Percentiles rank a stretch among this genome's conserved stretches.
Evolutionary conservation across 2,329 filamentous ascomycete genomes (phyloP).

Genomic region (Tolypocladium ovalisporum): DNA sequence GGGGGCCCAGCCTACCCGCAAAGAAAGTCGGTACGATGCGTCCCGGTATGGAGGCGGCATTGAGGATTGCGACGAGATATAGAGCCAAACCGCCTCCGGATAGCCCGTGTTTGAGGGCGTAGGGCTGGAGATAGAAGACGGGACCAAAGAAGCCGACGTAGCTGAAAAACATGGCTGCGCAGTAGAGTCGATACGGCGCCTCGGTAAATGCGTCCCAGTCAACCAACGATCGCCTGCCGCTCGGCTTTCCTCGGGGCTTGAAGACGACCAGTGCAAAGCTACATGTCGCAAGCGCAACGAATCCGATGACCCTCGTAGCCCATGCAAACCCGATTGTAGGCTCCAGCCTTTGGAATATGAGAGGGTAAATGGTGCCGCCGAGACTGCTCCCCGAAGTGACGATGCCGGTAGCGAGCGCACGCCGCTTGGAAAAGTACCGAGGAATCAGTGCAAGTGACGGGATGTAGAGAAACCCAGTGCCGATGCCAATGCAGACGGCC

Average conservation of each 20-base stretch:
- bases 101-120: slow-evolving; percentile 23
- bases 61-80: slow-evolving; percentile 40
- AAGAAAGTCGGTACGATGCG: slow-evolving; percentile 35
- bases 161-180: slow-evolving; percentile 20
- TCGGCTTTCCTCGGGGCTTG: slow-evolving; percentile 10
- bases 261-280: slow-evolving; percentile 17
- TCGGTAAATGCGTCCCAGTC: slow-evolving; percentile 9
- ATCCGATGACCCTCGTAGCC: slow-evolving; percentile 22
- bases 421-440: slow-evolving; percentile 21
- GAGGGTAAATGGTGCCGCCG: slow-evolving; percentile 25
- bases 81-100: slow-evolving; percentile 20
- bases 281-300: slow-evolving; percentile 20
- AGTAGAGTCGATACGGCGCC: slow-evolving; percentile 18
- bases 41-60: slow-evolving; percentile 37
- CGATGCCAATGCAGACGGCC: slow-evolving; percentile 30
- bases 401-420: slow-evolving; percentile 30
- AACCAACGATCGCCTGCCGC: not conserved
- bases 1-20: slow-evolving; percentile 27
- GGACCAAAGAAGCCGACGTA: slow-evolving; percentile 25
- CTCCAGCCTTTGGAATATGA: slow-evolving; percentile 22
- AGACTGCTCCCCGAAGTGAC: slow-evolving; percentile 28
- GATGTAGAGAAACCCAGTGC: slow-evolving; percentile 26
- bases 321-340: slow-evolving; percentile 20
- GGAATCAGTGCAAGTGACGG: slow-evolving; percentile 27
- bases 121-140: slow-evolving; percentile 34